These are phyloP conservation scores for Eudorina sp. DNA, from an alignment of 139 green algal species.

Conservation along the genomic window DNA sequence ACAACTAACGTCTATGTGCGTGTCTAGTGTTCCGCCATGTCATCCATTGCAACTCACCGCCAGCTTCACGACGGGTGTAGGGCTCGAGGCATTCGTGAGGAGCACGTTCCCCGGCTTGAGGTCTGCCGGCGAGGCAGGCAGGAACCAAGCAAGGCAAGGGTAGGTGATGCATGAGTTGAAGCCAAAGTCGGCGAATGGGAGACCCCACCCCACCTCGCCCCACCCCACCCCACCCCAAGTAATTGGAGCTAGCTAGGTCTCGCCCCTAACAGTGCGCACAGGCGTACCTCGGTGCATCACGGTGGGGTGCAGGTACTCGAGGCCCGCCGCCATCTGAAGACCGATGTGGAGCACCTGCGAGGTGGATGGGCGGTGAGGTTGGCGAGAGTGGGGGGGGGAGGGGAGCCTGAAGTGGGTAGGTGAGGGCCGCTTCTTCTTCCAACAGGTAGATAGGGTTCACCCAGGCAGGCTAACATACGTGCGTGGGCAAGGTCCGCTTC, in stretches of 20 bases:
- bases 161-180: not conserved
- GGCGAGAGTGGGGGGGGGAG: not conserved
- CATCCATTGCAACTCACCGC: slow-evolving; percentile 6
- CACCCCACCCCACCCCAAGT: not conserved
- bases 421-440: not conserved
- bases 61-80: not conserved
- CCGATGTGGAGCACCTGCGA: slow-evolving; percentile 16
- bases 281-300: slow-evolving; percentile 1
- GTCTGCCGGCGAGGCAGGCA: not conserved
- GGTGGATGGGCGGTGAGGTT: not conserved
- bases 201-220: not conserved
- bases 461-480: not conserved
- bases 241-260: not conserved
- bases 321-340: not conserved
- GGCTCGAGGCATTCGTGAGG: not conserved
- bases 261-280: too few relatives aligned
- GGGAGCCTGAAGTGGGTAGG: not conserved
- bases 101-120: slow-evolving; percentile 22
- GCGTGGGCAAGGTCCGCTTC: not conserved
- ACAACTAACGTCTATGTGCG: not conserved
- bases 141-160: not conserved
- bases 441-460: too few relatives aligned
- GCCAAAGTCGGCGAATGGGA: not conserved
- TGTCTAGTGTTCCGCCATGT: not conserved
- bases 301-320: slow-evolving; percentile 24